phyloP scores from a whole-genome alignment of 2,329 filamentous ascomycete species.

The Verticillium alfalfae region DNA sequence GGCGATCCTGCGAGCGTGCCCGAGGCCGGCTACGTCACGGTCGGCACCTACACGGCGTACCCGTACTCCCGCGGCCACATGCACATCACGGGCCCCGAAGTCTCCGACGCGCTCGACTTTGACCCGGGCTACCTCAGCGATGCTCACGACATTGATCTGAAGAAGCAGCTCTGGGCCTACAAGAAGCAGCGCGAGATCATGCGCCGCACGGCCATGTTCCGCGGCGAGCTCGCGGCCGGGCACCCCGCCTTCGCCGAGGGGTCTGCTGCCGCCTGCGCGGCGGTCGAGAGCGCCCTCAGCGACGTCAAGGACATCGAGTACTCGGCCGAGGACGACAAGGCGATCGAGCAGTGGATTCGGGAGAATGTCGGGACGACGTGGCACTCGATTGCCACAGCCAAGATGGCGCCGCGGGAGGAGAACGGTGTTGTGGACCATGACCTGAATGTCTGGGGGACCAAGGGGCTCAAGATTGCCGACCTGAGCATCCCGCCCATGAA shows the following conservation, averaged over 20 bases:
- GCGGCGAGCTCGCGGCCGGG: conserved; percentile 34
- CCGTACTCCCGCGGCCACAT: conserved; percentile 55
- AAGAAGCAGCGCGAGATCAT: conserved; percentile 60
- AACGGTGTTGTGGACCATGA: conserved; percentile 34
- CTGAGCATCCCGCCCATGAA: conserved; percentile 30
- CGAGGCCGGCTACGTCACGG: conserved; percentile 41
- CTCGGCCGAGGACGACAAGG: conserved; percentile 40
- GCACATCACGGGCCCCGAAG: conserved; percentile 38
- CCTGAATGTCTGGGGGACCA: conserved; percentile 35
- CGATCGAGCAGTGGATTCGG: conserved; percentile 38
- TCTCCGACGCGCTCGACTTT: conserved; percentile 38
- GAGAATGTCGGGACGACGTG: conserved; percentile 35
- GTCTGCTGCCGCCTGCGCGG: conserved; percentile 39
- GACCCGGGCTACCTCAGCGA: conserved; percentile 46
- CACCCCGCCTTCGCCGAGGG: conserved; percentile 38
- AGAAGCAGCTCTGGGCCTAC: conserved; percentile 59
- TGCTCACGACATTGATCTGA: conserved; percentile 45
- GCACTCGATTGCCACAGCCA: conserved; percentile 40
- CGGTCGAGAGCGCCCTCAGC: conserved; percentile 31
- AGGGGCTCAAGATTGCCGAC: conserved; percentile 34
- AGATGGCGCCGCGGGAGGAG: conserved; percentile 34
- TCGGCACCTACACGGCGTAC: conserved; percentile 49
- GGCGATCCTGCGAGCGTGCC: conserved; percentile 29
- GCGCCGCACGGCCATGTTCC: conserved; percentile 49
- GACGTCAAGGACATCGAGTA: conserved; percentile 38